Conservation (phyloP, 306 rosid species). For the Ormosia semicastrata region DNA sequence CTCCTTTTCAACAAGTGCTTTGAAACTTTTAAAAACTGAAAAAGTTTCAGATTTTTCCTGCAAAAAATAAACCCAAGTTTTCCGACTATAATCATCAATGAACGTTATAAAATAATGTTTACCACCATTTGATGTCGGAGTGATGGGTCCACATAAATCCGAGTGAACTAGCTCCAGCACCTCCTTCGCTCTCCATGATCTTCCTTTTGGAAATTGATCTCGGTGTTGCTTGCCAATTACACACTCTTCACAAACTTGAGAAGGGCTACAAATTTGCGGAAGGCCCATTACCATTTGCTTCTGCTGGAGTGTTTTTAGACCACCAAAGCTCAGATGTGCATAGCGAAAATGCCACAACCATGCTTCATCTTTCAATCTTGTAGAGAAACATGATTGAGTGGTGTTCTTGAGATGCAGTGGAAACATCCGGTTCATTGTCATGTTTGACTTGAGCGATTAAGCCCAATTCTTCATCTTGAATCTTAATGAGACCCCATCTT, state of each 20-base stretch:
- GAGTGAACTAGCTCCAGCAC: neutral
- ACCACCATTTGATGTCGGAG: neutral
- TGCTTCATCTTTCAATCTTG: neutral
- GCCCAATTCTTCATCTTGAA: neutral
- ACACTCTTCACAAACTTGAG: neutral
- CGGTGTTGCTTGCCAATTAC: neutral
- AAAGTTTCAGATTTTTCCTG: neutral
- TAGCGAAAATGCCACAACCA: neutral
- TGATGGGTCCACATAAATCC: neutral
- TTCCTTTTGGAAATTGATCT: neutral
- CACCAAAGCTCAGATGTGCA: neutral
- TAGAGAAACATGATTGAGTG: too few relatives aligned
- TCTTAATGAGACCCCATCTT: neutral
- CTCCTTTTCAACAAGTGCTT: neutral
- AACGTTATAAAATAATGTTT: neutral
- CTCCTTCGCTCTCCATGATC: neutral
- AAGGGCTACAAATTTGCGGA: neutral
- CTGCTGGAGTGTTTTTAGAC: neutral
- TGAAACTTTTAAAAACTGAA: neutral
- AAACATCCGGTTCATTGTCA: neutral
- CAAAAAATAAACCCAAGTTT: neutral
- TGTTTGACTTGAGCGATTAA: neutral
- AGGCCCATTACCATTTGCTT: neutral
- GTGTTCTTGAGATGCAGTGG: too few relatives aligned
- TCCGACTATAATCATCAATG: neutral